Evolutionary conservation across 345 rosid genomes (phyloP).

Genomic region (Clarkia xantiana): DNA sequence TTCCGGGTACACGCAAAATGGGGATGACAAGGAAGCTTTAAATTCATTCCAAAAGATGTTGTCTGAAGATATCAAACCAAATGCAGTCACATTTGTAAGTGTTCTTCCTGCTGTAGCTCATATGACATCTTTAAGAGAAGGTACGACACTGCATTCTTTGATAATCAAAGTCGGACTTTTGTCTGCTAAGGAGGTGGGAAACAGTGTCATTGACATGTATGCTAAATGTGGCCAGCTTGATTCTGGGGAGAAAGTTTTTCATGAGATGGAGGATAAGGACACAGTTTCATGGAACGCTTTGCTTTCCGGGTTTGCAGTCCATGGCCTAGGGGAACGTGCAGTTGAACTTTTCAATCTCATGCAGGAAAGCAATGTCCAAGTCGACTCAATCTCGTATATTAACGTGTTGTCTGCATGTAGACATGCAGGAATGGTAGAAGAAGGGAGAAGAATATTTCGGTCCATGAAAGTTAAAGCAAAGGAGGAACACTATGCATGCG

Average conservation of each 20-base stretch:
- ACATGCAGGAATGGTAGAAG: constrained; percentile 41
- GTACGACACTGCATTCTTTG: constrained; percentile 36
- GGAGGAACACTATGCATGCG: constrained; percentile 42
- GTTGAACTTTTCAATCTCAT: constrained; percentile 34
- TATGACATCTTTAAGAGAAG: constrained; percentile 28
- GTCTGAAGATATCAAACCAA: constrained; percentile 25
- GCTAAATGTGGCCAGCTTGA: constrained; percentile 47
- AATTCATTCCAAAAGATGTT: constrained; percentile 32
- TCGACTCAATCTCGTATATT: constrained; percentile 31
- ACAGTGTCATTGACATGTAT: constrained; percentile 52
- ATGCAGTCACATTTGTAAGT: constrained; percentile 27
- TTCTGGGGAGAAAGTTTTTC: constrained; percentile 22
- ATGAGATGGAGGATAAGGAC: constrained; percentile 32
- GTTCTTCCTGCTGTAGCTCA: constrained; percentile 35
- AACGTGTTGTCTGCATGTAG: constrained; percentile 53
- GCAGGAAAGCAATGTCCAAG: constrained; percentile 21
- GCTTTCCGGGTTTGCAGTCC: constrained; percentile 40
- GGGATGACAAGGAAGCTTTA: constrained; percentile 38
- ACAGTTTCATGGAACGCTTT: constrained; percentile 43
- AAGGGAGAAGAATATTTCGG: constrained; percentile 31
- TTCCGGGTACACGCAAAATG: constrained; percentile 34
- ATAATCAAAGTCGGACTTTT: constrained; percentile 27
- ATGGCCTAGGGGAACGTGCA: constrained; percentile 38
- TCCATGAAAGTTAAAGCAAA: constrained; percentile 27
- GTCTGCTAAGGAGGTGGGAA: constrained; percentile 20